Evolutionary conservation across 2,329 filamentous ascomycete genomes (phyloP).

Genomic region (Trichocomaceae sp.): DNA sequence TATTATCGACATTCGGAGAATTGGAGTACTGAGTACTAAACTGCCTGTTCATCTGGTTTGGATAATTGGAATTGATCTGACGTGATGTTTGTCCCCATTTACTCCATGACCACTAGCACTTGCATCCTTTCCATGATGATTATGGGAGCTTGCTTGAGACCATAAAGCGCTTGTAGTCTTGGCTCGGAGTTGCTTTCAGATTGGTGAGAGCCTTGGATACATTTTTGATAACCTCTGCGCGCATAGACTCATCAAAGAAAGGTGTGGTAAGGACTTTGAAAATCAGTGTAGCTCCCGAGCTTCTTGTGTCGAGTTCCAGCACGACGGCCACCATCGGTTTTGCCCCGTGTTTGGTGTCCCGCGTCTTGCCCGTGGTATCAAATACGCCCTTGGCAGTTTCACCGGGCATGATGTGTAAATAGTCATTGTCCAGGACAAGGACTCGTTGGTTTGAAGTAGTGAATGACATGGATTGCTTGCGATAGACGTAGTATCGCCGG

Average conservation of each 20-base stretch:
- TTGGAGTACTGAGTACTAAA: conserved; percentile 33
- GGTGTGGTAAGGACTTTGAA: conserved; percentile 98
- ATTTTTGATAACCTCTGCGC: conserved; percentile 83
- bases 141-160: conserved; percentile 43
- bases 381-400: conserved; percentile 49
- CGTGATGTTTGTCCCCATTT: conserved; percentile 37
- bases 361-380: conserved; percentile 46
- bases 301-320: too few relatives aligned
- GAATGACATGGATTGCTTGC: conserved; percentile 61
- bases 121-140: conserved; percentile 35
- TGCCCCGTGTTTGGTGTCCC: conserved; percentile 59
- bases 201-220: conserved; percentile 81
- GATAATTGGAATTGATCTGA: conserved; percentile 32
- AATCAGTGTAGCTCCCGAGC: conserved; percentile 88
- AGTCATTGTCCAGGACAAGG: conserved; percentile 58
- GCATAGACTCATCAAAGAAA: conserved; percentile 90
- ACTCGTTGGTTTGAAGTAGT: conserved; percentile 55
- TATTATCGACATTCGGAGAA: conserved; percentile 30
- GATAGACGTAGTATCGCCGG: conserved; percentile 57
- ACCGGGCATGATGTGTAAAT: conserved; percentile 58
- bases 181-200: conserved; percentile 86
- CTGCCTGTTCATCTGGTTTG: conserved; percentile 36
- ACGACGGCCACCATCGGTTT: too few relatives aligned
- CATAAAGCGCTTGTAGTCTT: conserved; percentile 98
- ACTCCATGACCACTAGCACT: conserved; percentile 24